A percentile compares a stretch with the other conserved stretches of the same genome.
Conservation (phyloP, 2,329 filamentous ascomycete species). For the Paraphoma sp. region DNA sequence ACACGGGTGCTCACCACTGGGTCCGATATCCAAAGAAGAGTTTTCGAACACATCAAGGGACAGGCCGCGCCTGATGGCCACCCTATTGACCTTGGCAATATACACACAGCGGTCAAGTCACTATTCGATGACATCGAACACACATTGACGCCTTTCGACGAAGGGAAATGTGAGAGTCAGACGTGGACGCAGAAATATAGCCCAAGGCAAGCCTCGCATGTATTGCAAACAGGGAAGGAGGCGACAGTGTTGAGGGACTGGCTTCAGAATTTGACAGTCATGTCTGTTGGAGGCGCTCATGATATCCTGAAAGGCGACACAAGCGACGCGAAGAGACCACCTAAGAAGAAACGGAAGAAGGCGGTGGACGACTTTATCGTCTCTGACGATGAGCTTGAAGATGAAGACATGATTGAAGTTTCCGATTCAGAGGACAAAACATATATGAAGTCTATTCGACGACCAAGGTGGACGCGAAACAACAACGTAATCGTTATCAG, state of each 20-base stretch:
- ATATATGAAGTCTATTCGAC: constrained; percentile 42
- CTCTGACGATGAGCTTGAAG: constrained; percentile 38
- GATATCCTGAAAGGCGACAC: constrained; percentile 35
- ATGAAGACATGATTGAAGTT: constrained; percentile 66
- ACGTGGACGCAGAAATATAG: constrained; percentile 88
- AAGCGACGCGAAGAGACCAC: constrained; percentile 30
- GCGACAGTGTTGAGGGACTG: constrained; percentile 77
- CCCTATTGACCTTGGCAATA: constrained; percentile 48
- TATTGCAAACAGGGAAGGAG: constrained; percentile 78
- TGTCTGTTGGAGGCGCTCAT: constrained; percentile 70
- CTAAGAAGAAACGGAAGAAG: constrained; percentile 70
- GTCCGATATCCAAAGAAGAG: constrained; percentile 47
- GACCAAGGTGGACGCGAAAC: constrained; percentile 43
- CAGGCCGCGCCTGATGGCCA: constrained; percentile 17
- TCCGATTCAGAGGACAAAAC: constrained; percentile 66
- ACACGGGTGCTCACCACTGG: constrained; percentile 45
- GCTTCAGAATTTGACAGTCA: constrained; percentile 77
- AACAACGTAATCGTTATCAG: constrained; percentile 86
- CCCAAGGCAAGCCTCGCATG: constrained; percentile 70
- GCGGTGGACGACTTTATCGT: constrained; percentile 46
- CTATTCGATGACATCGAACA: constrained; percentile 67
- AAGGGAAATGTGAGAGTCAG: constrained; percentile 72
- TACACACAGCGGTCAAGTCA: constrained; percentile 60
- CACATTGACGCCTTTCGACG: constrained; percentile 80
- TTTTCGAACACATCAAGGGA: constrained; percentile 36